phyloP scores from a whole-genome alignment of 441 rosid species.

The Eruca vesicaria region DNA sequence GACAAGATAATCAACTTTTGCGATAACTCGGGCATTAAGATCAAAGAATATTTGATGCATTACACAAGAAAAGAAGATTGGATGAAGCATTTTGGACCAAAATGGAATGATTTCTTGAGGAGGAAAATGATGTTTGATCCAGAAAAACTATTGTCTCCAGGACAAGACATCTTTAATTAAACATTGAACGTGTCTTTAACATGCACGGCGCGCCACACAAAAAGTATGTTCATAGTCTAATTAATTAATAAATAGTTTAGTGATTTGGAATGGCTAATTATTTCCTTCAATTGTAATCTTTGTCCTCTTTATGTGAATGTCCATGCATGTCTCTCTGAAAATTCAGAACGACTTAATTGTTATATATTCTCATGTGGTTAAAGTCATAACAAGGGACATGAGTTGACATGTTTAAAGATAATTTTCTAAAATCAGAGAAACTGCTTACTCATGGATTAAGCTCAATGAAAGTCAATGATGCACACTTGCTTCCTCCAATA shows the following conservation, averaged over 20 bases:
- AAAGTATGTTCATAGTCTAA: not conserved
- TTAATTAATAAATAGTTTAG: not conserved
- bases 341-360: not conserved
- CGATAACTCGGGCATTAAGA: constrained; percentile 45
- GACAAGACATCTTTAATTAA: constrained; percentile 64
- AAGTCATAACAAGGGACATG: not conserved
- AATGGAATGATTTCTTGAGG: constrained; percentile 59
- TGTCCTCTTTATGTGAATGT: not conserved
- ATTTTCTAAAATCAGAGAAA: not conserved
- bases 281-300: not conserved
- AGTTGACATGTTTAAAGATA: not conserved
- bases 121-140: constrained; percentile 79
- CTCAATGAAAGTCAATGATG: not conserved
- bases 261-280: not conserved
- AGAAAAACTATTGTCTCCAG: constrained; percentile 72
- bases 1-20: constrained; percentile 58
- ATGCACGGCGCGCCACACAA: not conserved
- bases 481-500: not conserved
- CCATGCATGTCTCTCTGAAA: not conserved
- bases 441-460: not conserved
- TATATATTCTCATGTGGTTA: not conserved
- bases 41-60: constrained; percentile 68
- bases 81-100: constrained; percentile 74
- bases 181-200: not conserved
- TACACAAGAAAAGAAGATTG: constrained; percentile 54